A percentile compares a stretch with the other conserved stretches of the same genome.
Evolutionary conservation across 176 grass and related monocot species (phyloP).

Genomic region (Juncus inflexus): DNA sequence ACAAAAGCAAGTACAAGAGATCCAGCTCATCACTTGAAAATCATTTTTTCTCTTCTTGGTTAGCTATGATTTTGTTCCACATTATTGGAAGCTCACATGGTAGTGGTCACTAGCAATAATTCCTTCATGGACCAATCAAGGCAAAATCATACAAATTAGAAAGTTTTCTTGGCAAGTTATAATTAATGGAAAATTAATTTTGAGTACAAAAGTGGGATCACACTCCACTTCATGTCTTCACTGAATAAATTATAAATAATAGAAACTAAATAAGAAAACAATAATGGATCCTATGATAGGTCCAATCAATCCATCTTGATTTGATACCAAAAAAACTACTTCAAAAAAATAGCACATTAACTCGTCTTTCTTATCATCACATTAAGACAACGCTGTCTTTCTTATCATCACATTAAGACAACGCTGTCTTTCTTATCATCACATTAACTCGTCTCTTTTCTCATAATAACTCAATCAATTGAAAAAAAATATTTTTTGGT

Average conservation of each 20-base stretch:
- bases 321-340: too few species aligned
- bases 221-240: slow-evolving; percentile 37
- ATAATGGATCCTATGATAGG: slow-evolving; percentile 79
- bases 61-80: too few species aligned
- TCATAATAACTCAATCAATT: too few species aligned
- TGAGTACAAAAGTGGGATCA: not conserved
- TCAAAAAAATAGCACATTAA: too few species aligned
- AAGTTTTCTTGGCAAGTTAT: not conserved
- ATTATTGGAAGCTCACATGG: too few species aligned
- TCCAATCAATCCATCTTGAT: slow-evolving; percentile 72
- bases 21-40: too few species aligned
- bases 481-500: too few species aligned
- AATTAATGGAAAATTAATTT: not conserved
- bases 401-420: slow-evolving; percentile 16
- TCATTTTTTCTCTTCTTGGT: too few species aligned
- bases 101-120: not conserved
- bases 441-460: too few species aligned
- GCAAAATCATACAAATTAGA: not conserved
- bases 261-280: slow-evolving; percentile 20
- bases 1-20: too few species aligned
- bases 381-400: too few species aligned
- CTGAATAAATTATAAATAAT: not conserved
- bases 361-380: slow-evolving; percentile 18
- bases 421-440: too few species aligned
- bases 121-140: not conserved